These are phyloP conservation scores for Alternaria sp. DNA, from an alignment of 2,329 filamentous ascomycete species.

Conservation along the genomic window DNA sequence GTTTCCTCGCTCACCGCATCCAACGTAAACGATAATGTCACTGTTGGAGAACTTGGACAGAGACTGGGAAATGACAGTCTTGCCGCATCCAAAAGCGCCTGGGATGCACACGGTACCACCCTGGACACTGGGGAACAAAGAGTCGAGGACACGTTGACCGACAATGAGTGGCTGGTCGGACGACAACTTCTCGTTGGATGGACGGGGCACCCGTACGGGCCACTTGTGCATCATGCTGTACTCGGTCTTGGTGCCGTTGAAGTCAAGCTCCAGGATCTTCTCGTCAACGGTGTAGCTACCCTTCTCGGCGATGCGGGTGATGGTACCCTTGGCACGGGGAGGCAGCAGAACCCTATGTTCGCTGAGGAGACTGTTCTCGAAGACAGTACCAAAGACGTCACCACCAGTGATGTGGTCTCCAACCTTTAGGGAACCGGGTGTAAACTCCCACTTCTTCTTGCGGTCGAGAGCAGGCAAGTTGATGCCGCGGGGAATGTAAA, in stretches of 20 bases:
- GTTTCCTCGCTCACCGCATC: constrained; percentile 90
- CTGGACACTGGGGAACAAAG: constrained; percentile 94
- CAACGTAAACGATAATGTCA: constrained; percentile 98
- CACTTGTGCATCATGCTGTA: constrained; percentile 99
- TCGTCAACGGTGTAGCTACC: constrained; percentile 94
- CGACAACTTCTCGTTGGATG: constrained; percentile 88
- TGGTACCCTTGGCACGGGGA: constrained; percentile 87
- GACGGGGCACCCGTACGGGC: constrained; percentile 96
- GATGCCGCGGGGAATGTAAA: constrained; percentile 98
- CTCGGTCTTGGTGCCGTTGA: constrained; percentile 93
- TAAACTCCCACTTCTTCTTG: constrained; percentile 96
- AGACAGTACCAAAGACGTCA: constrained; percentile 94
- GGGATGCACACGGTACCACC: constrained; percentile 98
- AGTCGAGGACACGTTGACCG: constrained; percentile 94
- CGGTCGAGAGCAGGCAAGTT: constrained; percentile 87
- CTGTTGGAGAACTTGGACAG: constrained; percentile 99
- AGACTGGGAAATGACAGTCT: constrained; percentile 98
- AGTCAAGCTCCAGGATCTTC: constrained; percentile 95
- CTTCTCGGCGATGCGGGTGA: constrained; percentile 88
- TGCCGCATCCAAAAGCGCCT: constrained; percentile 97
- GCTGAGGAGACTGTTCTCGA: constrained; percentile 93
- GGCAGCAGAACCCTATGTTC: constrained; percentile 94
- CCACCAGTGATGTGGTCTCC: constrained; percentile 97
- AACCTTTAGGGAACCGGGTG: constrained; percentile 82
- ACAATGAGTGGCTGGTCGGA: constrained; percentile 93